These are phyloP conservation scores for Skeletonema potamos DNA, from an alignment of 108 stramenopile genomes.

Conservation along the genomic window DNA sequence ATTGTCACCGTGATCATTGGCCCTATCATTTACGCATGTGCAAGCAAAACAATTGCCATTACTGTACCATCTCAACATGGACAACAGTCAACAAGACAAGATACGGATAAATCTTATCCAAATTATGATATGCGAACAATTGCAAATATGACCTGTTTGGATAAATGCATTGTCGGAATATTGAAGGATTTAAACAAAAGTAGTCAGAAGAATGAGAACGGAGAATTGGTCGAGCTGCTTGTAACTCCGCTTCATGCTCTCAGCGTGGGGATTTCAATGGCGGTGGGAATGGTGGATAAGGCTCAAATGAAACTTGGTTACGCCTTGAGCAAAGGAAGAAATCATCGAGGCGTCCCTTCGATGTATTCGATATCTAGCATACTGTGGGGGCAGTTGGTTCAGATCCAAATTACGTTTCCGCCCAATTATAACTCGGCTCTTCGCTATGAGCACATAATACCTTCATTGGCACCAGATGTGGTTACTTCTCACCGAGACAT, in stretches of 20 bases:
- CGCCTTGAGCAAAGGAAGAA: conserved; percentile 22
- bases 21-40: conserved; percentile 34
- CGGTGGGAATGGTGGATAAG: conserved; percentile 33
- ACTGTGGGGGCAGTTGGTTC: conserved; percentile 40
- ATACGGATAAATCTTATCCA: not conserved
- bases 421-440: not conserved
- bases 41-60: conserved; percentile 13
- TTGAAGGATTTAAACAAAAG: conserved; percentile 28
- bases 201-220: not conserved
- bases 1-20: conserved; percentile 26
- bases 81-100: not conserved
- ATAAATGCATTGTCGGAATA: conserved; percentile 28
- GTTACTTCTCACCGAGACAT: conserved; percentile 12
- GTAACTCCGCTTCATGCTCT: conserved; percentile 28
- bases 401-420: conserved; percentile 3
- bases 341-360: not conserved
- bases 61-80: not conserved
- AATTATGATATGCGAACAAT: conserved; percentile 17
- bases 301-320: conserved; percentile 33
- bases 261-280: conserved; percentile 20
- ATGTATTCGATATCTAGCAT: conserved; percentile 26
- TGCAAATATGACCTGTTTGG: conserved; percentile 23
- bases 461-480: not conserved
- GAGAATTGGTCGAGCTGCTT: conserved; percentile 19
- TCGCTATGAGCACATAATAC: not conserved